A percentile compares a stretch with the other conserved stretches of the same genome.
phyloP scores from a whole-genome alignment of 140 eudicot species.

The Ambrosia hybrid region DNA sequence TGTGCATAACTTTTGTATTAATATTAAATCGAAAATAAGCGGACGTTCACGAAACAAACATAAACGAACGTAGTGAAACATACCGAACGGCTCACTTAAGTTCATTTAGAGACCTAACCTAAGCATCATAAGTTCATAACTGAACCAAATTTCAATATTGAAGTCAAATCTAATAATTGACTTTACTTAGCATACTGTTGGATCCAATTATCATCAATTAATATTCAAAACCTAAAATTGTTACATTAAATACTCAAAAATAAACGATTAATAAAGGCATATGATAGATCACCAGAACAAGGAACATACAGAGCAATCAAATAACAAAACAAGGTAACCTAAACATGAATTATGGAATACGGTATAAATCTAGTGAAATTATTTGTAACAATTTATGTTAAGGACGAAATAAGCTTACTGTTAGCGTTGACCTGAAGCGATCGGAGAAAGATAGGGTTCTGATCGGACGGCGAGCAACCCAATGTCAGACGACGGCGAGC shows the following conservation, averaged over 20 bases:
- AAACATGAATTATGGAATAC: not conserved
- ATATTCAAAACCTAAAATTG: not conserved
- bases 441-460: not conserved
- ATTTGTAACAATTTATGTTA: not conserved
- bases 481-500: constrained; percentile 23
- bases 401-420: constrained; percentile 15
- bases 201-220: not conserved
- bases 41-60: no score
- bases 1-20: no score
- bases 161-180: not conserved
- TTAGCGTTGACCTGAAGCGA: constrained; percentile 1
- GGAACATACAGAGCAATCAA: constrained; percentile 13
- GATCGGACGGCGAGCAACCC: constrained; percentile 13
- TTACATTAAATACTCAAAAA: not conserved
- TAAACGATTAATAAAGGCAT: not conserved
- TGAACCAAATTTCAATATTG: not conserved
- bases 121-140: constrained; percentile 7
- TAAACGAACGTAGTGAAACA: no score
- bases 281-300: not conserved
- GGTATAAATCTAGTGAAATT: constrained; percentile 11
- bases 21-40: no score
- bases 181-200: not conserved
- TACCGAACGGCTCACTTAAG: no score
- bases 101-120: no score
- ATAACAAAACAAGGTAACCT: no score